phyloP scores from a whole-genome alignment of 2,329 filamentous ascomycete species.

The Colletotrichum australisinense region DNA sequence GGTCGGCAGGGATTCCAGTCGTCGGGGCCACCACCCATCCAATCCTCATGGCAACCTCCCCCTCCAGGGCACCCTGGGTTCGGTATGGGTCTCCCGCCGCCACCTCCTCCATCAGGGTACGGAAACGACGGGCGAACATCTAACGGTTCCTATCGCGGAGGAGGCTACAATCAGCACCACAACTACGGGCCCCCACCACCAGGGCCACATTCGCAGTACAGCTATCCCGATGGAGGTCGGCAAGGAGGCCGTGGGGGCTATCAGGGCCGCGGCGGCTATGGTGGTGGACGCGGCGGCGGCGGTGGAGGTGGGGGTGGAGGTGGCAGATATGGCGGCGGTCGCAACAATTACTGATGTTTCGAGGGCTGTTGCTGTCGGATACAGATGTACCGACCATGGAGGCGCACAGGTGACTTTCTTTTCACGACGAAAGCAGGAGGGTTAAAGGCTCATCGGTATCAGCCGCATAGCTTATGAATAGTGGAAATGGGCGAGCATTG shows the following conservation, averaged over 20 bases:
- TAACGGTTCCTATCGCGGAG: slow-evolving; percentile 15
- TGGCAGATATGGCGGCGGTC: slow-evolving; percentile 15
- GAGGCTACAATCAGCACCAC: slow-evolving; percentile 21
- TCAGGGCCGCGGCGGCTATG: slow-evolving; percentile 16
- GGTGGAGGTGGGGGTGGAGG: slow-evolving; percentile 1
- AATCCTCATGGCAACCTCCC: slow-evolving; percentile 54
- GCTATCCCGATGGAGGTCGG: slow-evolving; percentile 4
- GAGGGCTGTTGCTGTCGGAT: neutral
- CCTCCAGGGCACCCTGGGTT: slow-evolving; percentile 58
- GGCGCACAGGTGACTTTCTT: neutral
- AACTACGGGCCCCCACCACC: slow-evolving; percentile 18
- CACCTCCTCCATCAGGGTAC: slow-evolving; percentile 56
- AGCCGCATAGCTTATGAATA: neutral
- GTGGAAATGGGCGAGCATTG: neutral
- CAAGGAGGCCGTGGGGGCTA: slow-evolving; percentile 24
- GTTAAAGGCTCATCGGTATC: neutral
- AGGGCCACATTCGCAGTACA: slow-evolving; percentile 7
- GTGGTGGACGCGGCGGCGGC: slow-evolving; percentile 12
- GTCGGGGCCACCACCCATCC: slow-evolving; percentile 1
- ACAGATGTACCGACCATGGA: neutral
- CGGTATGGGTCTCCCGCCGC: slow-evolving; percentile 55
- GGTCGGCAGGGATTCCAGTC: slow-evolving; percentile 14
- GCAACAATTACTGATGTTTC: slow-evolving; percentile 19
- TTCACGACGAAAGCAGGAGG: neutral
- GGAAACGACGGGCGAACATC: slow-evolving; percentile 31